Evolutionary conservation across 2,329 filamentous ascomycete species (phyloP), one percentile per base, ranked within the genome.

Genomic region (Emmonsiellopsis sp.): DNA sequence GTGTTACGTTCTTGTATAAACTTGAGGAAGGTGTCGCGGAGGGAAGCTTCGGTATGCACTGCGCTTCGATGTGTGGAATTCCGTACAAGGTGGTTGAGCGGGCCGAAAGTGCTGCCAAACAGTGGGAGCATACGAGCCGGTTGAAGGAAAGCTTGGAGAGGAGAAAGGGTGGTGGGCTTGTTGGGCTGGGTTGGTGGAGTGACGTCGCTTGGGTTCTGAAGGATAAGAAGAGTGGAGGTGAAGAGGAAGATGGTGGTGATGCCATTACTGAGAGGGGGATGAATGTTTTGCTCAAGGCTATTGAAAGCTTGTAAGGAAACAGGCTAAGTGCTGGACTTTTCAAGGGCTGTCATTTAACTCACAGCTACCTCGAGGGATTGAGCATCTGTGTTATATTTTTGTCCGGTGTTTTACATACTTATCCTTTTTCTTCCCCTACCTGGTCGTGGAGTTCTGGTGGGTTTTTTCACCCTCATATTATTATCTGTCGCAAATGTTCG

Each of bases 41-140:
- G 70, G 93, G 93, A 13, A 95, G 89, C 65, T 98, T 97, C 65
- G 93, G 93, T 63, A 98, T 98, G 93, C 93, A 98, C 70, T 98
- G 93, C 67, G 93, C 93, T 1, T 86, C 89, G 56, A 98, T 98
- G 93, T 98, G 93, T 63, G 93, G 93, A 1, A 97, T 98, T 58
- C 83, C 89, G 0, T 76, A 77, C 44, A 84, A 84, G 53, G 84
- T 98, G 13, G 89, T 98, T 57, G 84, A 91, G 65, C 76, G 86
- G 20, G 93, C 93, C 0, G 93, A 98, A 70, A 81, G 85, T 20
- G 93, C 93, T 5, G 93, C 93, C 1, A 84, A 79, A 61, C 88
- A 90, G 63, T 97, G 93, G 90, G 93, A 98, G 73, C 90, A 96
- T 69, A 97, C 93, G 0, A 92, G 87, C 61, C 79, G 89, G 16